Percentiles rank a stretch among this genome's conserved stretches.
Evolutionary conservation across 805 yeast species (phyloP).

Genomic region (Sungouiozyma ichnusensis): DNA sequence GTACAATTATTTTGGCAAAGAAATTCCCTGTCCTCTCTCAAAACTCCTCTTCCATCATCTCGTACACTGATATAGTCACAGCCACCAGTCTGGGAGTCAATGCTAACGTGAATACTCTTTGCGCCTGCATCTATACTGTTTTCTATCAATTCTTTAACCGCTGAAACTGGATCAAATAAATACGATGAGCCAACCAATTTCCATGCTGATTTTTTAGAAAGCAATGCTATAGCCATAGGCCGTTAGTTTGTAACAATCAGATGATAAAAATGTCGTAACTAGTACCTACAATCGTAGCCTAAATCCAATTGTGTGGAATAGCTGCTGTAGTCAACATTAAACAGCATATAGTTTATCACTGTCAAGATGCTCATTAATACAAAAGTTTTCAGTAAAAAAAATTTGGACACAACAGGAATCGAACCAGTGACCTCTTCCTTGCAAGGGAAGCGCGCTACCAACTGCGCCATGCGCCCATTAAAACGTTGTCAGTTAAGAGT

Average conservation of each 20-base stretch:
- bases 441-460: constrained; percentile 8
- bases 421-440: constrained; percentile 7
- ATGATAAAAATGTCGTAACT: not conserved
- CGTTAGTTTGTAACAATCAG: not conserved
- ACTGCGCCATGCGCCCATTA: constrained; percentile 6
- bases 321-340: not conserved
- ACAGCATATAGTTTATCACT: not conserved
- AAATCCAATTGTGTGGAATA: not conserved
- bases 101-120: constrained; percentile 27
- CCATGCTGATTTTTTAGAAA: constrained; percentile 10
- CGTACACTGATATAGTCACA: constrained; percentile 23
- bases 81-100: constrained; percentile 33
- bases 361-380: not conserved
- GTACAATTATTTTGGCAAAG: constrained; percentile 35
- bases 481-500: too few species aligned
- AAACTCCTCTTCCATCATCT: constrained; percentile 36
- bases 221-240: constrained; percentile 13
- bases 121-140: constrained; percentile 33
- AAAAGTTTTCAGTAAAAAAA: not conserved
- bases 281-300: too few species aligned
- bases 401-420: constrained; percentile 5
- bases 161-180: constrained; percentile 29
- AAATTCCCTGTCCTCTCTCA: constrained; percentile 19
- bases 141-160: constrained; percentile 33
- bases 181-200: constrained; percentile 22